phyloP scores from a whole-genome alignment of 2,329 filamentous ascomycete genomes.

The Rutstroemia sp. region DNA sequence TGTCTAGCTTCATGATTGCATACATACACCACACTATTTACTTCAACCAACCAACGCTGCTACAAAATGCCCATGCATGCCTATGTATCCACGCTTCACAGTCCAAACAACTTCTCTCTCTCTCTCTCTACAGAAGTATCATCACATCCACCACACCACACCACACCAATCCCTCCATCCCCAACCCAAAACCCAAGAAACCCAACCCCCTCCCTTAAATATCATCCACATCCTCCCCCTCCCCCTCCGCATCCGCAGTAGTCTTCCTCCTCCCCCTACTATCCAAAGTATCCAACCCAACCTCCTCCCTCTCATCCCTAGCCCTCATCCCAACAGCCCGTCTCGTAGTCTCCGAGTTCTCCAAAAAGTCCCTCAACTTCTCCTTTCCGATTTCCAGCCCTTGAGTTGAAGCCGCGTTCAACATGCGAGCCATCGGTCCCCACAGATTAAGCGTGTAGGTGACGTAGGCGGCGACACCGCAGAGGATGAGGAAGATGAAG shows the following conservation, averaged over 20 bases:
- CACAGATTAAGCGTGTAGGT: constrained; percentile 93
- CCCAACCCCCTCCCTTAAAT: constrained; percentile 14
- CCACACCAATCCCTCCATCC: background rate
- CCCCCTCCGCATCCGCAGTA: constrained; percentile 35
- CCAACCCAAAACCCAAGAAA: background rate
- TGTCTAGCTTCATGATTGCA: too few species aligned
- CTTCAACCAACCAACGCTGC: too few species aligned
- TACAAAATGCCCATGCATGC: too few species aligned
- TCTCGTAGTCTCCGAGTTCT: constrained; percentile 75
- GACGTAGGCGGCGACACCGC: constrained; percentile 71
- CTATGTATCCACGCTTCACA: too few species aligned
- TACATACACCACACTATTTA: too few species aligned
- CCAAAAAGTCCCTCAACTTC: constrained; percentile 81
- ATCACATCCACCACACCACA: too few species aligned
- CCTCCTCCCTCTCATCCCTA: constrained; percentile 36
- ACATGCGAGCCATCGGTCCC: constrained; percentile 93
- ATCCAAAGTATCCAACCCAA: constrained; percentile 54
- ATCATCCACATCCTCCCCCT: constrained; percentile 48
- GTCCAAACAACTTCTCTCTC: too few species aligned
- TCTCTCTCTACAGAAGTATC: too few species aligned
- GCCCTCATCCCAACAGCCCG: constrained; percentile 71
- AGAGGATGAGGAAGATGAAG: constrained; percentile 78
- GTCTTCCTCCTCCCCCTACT: constrained; percentile 47
- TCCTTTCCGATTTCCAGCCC: constrained; percentile 88
- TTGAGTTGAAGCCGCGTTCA: constrained; percentile 78